A percentile compares a stretch with the other conserved stretches of the same genome.
Evolutionary conservation across 257 asterid species (phyloP).

Genomic region (Solanum dulcamara): DNA sequence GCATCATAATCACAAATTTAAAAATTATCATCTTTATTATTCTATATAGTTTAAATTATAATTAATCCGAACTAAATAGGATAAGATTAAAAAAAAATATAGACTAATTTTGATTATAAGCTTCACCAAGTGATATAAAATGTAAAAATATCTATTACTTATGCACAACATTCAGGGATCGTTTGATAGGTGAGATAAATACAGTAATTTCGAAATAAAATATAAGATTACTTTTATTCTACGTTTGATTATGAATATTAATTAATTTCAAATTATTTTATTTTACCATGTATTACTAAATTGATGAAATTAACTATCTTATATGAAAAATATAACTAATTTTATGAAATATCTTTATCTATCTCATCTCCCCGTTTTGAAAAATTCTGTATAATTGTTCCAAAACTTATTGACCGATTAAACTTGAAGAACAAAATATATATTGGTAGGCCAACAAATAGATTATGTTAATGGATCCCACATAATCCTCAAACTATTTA

Average conservation of each 20-base stretch:
- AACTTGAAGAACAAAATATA: not conserved
- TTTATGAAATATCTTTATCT: not conserved
- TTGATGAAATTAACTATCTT: not conserved
- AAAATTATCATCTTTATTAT: too few relatives aligned
- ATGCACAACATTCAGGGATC: not conserved
- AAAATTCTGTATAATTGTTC: not conserved
- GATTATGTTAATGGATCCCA: not conserved
- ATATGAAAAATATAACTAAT: not conserved
- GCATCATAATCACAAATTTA: too few relatives aligned
- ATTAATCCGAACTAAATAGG: not conserved
- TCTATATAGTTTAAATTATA: not conserved
- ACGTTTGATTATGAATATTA: not conserved
- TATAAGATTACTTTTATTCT: not conserved
- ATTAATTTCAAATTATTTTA: not conserved
- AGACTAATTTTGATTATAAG: not conserved
- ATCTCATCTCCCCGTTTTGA: not conserved
- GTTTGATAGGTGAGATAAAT: not conserved
- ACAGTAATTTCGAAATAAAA: not conserved
- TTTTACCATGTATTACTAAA: not conserved
- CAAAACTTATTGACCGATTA: not conserved
- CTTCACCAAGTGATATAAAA: not conserved
- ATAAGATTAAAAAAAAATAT: not conserved
- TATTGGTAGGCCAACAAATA: not conserved
- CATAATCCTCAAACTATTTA: not conserved
- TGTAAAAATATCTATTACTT: not conserved